Evolutionary conservation across 176 grass and related monocot species (phyloP).

Genomic region (Panicum miliaceum): DNA sequence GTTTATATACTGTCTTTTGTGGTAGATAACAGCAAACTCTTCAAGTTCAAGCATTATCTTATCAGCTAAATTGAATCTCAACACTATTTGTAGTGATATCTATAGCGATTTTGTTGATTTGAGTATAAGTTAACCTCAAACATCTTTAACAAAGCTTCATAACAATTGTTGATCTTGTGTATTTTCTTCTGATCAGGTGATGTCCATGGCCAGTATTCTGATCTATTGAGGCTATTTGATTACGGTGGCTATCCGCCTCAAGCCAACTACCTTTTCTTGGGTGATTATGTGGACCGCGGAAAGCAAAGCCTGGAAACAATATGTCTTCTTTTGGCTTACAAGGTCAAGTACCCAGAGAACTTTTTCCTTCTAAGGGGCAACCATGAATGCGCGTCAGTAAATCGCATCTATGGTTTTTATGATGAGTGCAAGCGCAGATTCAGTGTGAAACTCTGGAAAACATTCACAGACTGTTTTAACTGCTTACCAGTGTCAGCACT

Average conservation of each 20-base stretch:
- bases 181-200: conserved; percentile 62
- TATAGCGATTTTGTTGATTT: not conserved
- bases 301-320: conserved; percentile 89
- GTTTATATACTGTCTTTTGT: no score
- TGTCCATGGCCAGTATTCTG: conserved; percentile 82
- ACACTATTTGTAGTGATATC: not conserved
- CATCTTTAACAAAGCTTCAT: not conserved
- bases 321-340: conserved; percentile 84
- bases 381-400: conserved; percentile 83
- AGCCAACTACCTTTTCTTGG: conserved; percentile 81
- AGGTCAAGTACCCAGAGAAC: conserved; percentile 80
- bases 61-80: not conserved
- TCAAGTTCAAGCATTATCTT: not conserved
- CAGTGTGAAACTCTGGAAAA: conserved; percentile 79
- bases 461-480: conserved; percentile 80
- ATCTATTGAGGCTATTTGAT: conserved; percentile 80
- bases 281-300: conserved; percentile 81
- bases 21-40: no score
- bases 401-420: conserved; percentile 79
- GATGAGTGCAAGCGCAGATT: conserved; percentile 84
- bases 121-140: conserved; percentile 8
- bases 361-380: conserved; percentile 82
- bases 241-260: conserved; percentile 72
- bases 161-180: conserved; percentile 17
- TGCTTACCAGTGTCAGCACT: conserved; percentile 72